phyloP scores from a whole-genome alignment of 768 basidiomycete species.

The Asterophora parasitica region DNA sequence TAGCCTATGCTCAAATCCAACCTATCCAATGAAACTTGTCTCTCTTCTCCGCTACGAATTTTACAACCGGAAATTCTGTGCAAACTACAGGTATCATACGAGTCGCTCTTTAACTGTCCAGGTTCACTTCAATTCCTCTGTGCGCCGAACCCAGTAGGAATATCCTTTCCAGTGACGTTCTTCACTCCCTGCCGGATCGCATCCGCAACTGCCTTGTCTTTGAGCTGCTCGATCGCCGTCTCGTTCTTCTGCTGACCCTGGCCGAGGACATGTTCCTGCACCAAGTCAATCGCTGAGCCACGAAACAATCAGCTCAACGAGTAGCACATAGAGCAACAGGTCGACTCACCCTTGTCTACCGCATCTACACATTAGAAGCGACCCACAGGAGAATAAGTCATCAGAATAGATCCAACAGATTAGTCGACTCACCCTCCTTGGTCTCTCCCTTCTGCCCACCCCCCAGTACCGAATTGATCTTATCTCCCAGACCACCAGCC shows the following conservation, averaged over 20 bases:
- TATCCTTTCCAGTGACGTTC: slow-evolving; percentile 28
- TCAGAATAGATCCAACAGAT: neutral
- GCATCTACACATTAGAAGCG: neutral
- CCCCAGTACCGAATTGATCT: slow-evolving; percentile 18
- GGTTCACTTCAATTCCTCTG: neutral
- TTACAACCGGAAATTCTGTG: too few species aligned
- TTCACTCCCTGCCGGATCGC: slow-evolving; percentile 27
- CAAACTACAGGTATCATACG: too few species aligned
- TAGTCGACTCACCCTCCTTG: slow-evolving; percentile 16
- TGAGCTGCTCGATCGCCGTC: slow-evolving; percentile 33
- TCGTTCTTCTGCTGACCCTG: slow-evolving; percentile 35
- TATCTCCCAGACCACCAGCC: slow-evolving; percentile 9
- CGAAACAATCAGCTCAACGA: neutral
- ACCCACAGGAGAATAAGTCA: too few species aligned
- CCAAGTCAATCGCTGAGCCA: slow-evolving; percentile 31
- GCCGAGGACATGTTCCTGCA: slow-evolving; percentile 37
- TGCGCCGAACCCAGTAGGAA: slow-evolving; percentile 12
- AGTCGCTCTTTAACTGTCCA: too few species aligned
- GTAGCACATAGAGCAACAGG: too few species aligned
- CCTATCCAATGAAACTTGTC: too few species aligned
- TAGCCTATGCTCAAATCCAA: too few species aligned
- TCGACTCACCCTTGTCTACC: slow-evolving; percentile 27
- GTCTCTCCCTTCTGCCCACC: slow-evolving; percentile 16
- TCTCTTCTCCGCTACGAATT: too few species aligned
- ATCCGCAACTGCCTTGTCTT: slow-evolving; percentile 35